Conservation (phyloP, 768 basidiomycete species). For the Podaxis mareebaensis region DNA sequence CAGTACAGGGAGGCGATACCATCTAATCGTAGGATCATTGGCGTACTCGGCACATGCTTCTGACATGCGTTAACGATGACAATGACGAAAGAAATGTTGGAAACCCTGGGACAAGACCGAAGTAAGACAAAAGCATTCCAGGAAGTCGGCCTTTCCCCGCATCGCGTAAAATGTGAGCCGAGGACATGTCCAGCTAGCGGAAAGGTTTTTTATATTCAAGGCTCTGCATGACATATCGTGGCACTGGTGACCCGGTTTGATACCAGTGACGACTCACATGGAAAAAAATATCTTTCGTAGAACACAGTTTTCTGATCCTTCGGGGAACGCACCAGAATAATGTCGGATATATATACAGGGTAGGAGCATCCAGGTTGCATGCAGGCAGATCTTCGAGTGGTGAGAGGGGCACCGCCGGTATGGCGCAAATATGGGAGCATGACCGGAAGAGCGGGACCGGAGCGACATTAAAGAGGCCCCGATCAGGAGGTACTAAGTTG, state of each 20-base stretch:
- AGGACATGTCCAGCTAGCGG: constrained; percentile 10
- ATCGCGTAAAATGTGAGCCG: constrained; percentile 4
- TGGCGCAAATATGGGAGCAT: constrained; percentile 3
- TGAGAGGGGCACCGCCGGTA: not conserved
- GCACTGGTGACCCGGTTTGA: constrained; percentile 14
- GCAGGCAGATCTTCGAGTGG: not conserved
- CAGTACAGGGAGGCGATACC: not conserved
- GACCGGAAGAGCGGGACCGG: constrained; percentile 1
- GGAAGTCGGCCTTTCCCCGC: constrained; percentile 1
- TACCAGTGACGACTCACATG: constrained; percentile 5
- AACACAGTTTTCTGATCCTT: not conserved
- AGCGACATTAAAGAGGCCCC: not conserved
- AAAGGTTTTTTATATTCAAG: not conserved
- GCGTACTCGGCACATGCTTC: constrained; percentile 7
- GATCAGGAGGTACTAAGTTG: not conserved
- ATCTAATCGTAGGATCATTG: constrained; percentile 14
- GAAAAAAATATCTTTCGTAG: not conserved
- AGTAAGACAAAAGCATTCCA: constrained; percentile 9
- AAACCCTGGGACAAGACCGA: constrained; percentile 1
- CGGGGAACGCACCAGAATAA: not conserved
- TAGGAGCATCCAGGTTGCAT: not conserved
- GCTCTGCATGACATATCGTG: not conserved
- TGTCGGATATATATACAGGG: not conserved
- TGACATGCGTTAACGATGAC: constrained; percentile 8
- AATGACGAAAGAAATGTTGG: not conserved